phyloP scores from a whole-genome alignment of 352 stramenopile species.

The Globisporangium camurandrum region DNA sequence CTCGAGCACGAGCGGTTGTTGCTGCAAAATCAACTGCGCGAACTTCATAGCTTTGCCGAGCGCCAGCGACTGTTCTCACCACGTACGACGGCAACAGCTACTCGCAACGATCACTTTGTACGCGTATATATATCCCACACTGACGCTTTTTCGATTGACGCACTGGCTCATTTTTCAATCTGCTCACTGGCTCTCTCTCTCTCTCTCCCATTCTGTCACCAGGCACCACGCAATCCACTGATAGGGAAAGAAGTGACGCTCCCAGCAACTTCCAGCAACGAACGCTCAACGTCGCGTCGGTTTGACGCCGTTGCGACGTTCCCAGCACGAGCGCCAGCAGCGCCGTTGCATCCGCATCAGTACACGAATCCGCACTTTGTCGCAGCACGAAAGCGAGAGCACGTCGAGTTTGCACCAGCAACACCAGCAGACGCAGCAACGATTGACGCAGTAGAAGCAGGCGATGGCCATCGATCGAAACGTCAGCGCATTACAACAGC shows the following conservation, averaged over 20 bases:
- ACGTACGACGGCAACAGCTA: too few relatives aligned
- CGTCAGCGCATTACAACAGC: constrained; percentile 24
- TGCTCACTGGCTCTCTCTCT: too few relatives aligned
- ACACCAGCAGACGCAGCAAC: constrained; percentile 12
- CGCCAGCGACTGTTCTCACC: constrained; percentile 29
- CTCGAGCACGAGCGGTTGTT: constrained; percentile 46
- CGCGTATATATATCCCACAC: too few relatives aligned
- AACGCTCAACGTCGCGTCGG: constrained; percentile 22
- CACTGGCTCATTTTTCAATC: neutral
- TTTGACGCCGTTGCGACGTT: constrained; percentile 40
- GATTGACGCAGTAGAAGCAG: constrained; percentile 4
- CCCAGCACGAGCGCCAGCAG: constrained; percentile 3
- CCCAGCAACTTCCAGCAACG: constrained; percentile 4
- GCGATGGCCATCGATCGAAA: constrained; percentile 17
- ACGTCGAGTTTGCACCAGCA: constrained; percentile 12
- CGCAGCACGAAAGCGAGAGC: constrained; percentile 26
- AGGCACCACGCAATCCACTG: constrained; percentile 21
- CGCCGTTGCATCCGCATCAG: too few relatives aligned
- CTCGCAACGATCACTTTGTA: too few relatives aligned
- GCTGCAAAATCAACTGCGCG: constrained; percentile 51
- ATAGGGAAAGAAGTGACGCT: constrained; percentile 38
- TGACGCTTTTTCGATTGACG: too few relatives aligned
- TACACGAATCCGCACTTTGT: neutral
- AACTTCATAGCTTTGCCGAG: constrained; percentile 46
- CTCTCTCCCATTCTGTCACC: neutral